Conservation (phyloP, 495 filamentous ascomycete genomes). For the Collariella sp. region DNA sequence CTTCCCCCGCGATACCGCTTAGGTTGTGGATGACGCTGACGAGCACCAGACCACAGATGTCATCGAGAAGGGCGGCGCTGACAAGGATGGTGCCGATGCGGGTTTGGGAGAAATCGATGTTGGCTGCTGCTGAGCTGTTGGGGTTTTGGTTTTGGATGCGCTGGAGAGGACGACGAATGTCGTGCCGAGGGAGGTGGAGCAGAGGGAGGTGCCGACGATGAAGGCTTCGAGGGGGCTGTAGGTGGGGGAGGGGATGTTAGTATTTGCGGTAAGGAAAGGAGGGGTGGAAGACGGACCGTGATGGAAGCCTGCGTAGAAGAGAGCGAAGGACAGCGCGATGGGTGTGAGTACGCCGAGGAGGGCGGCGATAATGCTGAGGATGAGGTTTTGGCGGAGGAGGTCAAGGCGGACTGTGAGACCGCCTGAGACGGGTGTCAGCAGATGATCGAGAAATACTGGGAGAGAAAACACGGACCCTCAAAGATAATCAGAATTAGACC, state of each 20-base stretch:
- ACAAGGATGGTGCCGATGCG: slow-evolving; percentile 61
- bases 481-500: slow-evolving; percentile 69
- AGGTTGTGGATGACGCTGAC: slow-evolving; percentile 53
- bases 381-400: slow-evolving; percentile 50
- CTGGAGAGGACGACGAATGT: slow-evolving; percentile 65
- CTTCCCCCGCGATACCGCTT: slow-evolving; percentile 22
- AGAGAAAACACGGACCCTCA: slow-evolving; percentile 39
- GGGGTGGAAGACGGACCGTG: slow-evolving; percentile 9
- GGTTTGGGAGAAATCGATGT: slow-evolving; percentile 41
- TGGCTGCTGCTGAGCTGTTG: slow-evolving; percentile 54
- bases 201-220: slow-evolving; percentile 67
- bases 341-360: slow-evolving; percentile 55
- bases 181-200: slow-evolving; percentile 68
- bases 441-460: neutral
- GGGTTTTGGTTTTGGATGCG: slow-evolving; percentile 35
- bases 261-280: slow-evolving; percentile 6
- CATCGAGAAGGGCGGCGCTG: slow-evolving; percentile 74
- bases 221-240: slow-evolving; percentile 52
- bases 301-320: slow-evolving; percentile 30
- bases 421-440: slow-evolving; percentile 30
- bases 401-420: slow-evolving; percentile 57
- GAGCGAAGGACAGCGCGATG: slow-evolving; percentile 59
- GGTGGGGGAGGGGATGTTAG: slow-evolving; percentile 9
- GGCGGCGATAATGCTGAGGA: slow-evolving; percentile 53
- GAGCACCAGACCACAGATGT: slow-evolving; percentile 75